Base-by-base conservation (phyloP, 192 early-diverging fungal species). In the Chytriomyces hyalinus region DNA sequence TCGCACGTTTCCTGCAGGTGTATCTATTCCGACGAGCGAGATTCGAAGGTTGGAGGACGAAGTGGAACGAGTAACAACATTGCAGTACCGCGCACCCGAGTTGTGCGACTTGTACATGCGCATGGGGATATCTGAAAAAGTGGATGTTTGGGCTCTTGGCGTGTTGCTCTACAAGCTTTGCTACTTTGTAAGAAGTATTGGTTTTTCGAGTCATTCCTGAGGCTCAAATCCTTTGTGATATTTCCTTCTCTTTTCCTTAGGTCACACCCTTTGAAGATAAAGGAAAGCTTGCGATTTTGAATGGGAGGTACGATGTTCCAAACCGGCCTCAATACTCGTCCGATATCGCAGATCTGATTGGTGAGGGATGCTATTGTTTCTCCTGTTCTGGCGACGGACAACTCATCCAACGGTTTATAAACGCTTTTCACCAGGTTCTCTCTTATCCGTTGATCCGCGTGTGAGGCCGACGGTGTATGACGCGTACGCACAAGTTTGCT, bases 61-160 rank as follows among this genome's bases (percentile, higher is more conserved):
- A 73, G 90, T 98, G 64, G 80, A 80, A 20, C 89, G 88, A 67
- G 89, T 90, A 73, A 99, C 97, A 0, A 99, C 97, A 22, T 80
- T 96, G 24, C 95, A 99, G 81, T 99, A 99, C 84, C 87, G 97
- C 15, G 91, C 97, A 2, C 97, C 97, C 4, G 97, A 98, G 80
- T 92, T 98, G 90, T 86, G 95, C 73, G 96, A 98, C 86, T 77
- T 98, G 66, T 97, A 96, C 80, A 86, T 92, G 84, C 91, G 88
- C 49, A 80, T 83, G 45, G 94, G 94, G 2, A 82, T 98, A 45
- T 92, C 89, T 72, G 95, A 96, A 76, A 96, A 97, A 78, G 91
- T 94, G 47, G 89, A 89, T 67, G 86, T 85, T 65, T 91, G 85
- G 86, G 96, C 97, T 6, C 85, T 98, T 50, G 97, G 97, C 20